Conservation (phyloP, 2,329 filamentous ascomycete species). For the Hirsutella rhossiliensis region DNA sequence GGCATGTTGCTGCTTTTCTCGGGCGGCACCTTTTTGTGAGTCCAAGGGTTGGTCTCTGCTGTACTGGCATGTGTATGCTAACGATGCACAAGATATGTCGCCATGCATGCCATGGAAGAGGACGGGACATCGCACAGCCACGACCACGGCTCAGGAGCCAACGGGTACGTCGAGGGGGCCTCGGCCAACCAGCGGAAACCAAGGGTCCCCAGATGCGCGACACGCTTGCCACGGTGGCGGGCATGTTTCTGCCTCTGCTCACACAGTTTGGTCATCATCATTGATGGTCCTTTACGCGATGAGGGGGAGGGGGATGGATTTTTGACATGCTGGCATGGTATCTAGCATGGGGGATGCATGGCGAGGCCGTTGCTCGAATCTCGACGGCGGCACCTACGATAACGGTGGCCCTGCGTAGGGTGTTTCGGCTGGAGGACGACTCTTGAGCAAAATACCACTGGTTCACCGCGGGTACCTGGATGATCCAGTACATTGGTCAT, state of each 20-base stretch:
- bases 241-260: slow-evolving; percentile 67
- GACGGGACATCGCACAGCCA: slow-evolving; percentile 39
- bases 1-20: slow-evolving; percentile 92
- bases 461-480: too few species aligned
- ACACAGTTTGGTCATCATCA: slow-evolving; percentile 72
- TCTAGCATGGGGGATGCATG: too few species aligned
- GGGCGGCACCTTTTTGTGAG: slow-evolving; percentile 88
- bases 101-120: slow-evolving; percentile 97
- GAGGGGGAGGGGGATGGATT: too few species aligned
- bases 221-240: slow-evolving; percentile 57
- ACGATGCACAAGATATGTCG: slow-evolving; percentile 61
- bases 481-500: too few species aligned
- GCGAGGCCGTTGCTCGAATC: too few species aligned
- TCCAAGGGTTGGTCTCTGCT: slow-evolving; percentile 3
- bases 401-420: too few species aligned
- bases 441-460: too few species aligned
- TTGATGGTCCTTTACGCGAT: background rate
- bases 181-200: slow-evolving; percentile 34
- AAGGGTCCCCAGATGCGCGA: slow-evolving; percentile 50
- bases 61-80: background rate
- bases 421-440: too few species aligned
- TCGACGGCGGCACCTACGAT: too few species aligned
- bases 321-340: too few species aligned
- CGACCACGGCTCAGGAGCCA: slow-evolving; percentile 34
- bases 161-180: slow-evolving; percentile 42